phyloP scores from a whole-genome alignment of 805 yeast genomes.

The Wickerhamiella domercqiae region DNA sequence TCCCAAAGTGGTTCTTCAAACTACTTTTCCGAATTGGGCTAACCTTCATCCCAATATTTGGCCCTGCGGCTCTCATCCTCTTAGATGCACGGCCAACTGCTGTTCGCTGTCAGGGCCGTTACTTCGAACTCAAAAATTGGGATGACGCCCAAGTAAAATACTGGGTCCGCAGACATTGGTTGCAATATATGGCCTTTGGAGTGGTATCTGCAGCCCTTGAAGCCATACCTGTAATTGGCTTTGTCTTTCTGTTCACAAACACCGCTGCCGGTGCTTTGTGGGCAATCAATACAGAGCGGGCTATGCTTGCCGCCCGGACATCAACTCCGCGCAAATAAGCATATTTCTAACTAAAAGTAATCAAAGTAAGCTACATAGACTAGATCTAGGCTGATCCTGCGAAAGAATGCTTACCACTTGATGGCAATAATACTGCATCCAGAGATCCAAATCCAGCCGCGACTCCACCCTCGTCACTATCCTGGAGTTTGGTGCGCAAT shows the following conservation, averaged over 20 bases:
- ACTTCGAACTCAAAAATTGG: conserved; percentile 41
- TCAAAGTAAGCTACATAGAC: too few species aligned
- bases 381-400: too few species aligned
- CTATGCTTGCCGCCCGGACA: not conserved
- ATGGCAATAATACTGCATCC: conserved; percentile 33
- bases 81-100: conserved; percentile 43
- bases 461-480: conserved; percentile 94
- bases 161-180: conserved; percentile 18
- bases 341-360: too few species aligned
- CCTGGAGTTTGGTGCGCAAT: conserved; percentile 71
- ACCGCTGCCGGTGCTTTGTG: conserved; percentile 26
- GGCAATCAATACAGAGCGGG: conserved; percentile 23
- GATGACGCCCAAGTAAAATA: conserved; percentile 28
- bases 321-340: conserved; percentile 1
- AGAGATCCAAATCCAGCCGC: conserved; percentile 98
- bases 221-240: conserved; percentile 23
- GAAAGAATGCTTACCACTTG: too few species aligned
- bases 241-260: conserved; percentile 24
- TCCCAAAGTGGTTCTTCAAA: conserved; percentile 30
- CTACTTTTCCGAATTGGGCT: conserved; percentile 27
- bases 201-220: conserved; percentile 25
- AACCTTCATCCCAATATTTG: conserved; percentile 40
- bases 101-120: conserved; percentile 36
- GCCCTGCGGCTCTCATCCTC: conserved; percentile 38
- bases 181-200: conserved; percentile 24